A percentile compares a stretch with the other conserved stretches of the same genome.
These are phyloP conservation scores for Globisporangium carolinianum DNA, from an alignment of 352 stramenopile genomes.

Conservation along the genomic window DNA sequence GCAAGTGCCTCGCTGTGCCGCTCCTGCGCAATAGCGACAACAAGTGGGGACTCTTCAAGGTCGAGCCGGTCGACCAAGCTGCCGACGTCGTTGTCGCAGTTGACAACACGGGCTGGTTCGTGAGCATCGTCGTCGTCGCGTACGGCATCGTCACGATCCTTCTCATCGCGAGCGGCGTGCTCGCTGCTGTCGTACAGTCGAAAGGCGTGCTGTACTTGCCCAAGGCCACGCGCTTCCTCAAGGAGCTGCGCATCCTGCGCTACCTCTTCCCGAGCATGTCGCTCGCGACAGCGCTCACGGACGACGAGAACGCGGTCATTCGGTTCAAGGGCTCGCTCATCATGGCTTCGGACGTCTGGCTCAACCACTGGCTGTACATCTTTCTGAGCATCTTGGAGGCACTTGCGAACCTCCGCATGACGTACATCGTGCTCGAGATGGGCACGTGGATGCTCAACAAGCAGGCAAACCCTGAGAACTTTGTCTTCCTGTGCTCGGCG, in stretches of 20 bases:
- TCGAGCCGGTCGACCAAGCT: conserved; percentile 26
- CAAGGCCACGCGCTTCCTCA: conserved; percentile 23
- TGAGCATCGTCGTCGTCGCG: conserved; percentile 21
- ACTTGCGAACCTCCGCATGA: conserved; percentile 33
- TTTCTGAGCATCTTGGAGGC: conserved; percentile 44
- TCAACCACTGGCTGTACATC: conserved; percentile 72
- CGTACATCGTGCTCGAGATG: conserved; percentile 36
- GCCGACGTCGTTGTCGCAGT: conserved; percentile 38
- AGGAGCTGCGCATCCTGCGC: conserved; percentile 18
- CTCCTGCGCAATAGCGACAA: conserved; percentile 29
- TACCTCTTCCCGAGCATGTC: conserved; percentile 48
- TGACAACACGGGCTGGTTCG: conserved; percentile 35
- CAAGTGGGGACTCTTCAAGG: conserved; percentile 42
- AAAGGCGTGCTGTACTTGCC: conserved; percentile 38
- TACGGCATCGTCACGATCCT: conserved; percentile 47
- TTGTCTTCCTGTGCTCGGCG: conserved; percentile 44
- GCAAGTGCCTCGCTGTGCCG: conserved; percentile 36
- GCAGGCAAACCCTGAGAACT: conserved; percentile 38
- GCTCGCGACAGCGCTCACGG: conserved; percentile 22
- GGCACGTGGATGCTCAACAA: conserved; percentile 55
- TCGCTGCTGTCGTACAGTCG: conserved; percentile 33
- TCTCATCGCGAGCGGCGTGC: conserved; percentile 42
- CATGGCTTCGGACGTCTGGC: conserved; percentile 55
- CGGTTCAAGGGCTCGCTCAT: conserved; percentile 43
- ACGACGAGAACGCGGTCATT: conserved; percentile 32